A percentile compares a stretch with the other conserved stretches of the same genome.
Evolutionary conservation across 345 rosid species (phyloP).

Genomic region (Ceriops tagal): DNA sequence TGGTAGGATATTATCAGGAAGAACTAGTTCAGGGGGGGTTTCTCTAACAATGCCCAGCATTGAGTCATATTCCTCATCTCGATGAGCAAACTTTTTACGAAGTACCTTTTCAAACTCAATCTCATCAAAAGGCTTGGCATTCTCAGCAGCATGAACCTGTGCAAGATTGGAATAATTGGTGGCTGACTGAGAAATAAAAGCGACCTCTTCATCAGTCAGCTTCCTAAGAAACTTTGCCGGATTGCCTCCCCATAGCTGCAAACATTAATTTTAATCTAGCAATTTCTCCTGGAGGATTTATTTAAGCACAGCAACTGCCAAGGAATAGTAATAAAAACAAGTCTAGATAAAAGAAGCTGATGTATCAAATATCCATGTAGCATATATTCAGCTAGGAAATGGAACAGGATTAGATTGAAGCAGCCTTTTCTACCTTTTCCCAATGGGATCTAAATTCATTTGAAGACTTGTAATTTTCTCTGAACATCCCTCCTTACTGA

Average conservation of each 20-base stretch:
- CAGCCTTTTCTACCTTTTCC: background rate
- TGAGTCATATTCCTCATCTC: conserved; percentile 82
- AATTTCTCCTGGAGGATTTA: background rate
- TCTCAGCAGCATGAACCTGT: conserved; percentile 84
- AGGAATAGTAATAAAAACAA: background rate
- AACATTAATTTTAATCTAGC: background rate
- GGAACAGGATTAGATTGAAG: background rate
- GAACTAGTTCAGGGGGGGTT: conserved; percentile 74
- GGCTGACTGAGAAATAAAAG: conserved; percentile 73
- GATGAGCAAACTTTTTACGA: conserved; percentile 65
- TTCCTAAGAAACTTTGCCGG: conserved; percentile 92
- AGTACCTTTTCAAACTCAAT: conserved; percentile 89
- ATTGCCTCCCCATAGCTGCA: conserved; percentile 96
- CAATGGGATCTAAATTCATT: background rate
- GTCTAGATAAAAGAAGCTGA: background rate
- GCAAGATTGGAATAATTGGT: conserved; percentile 81
- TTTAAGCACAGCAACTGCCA: background rate
- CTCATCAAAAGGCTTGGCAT: conserved; percentile 70
- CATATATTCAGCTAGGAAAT: background rate
- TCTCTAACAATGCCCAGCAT: conserved; percentile 81
- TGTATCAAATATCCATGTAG: background rate
- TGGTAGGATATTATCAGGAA: conserved; percentile 59
- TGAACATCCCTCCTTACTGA: background rate
- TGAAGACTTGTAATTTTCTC: background rate
- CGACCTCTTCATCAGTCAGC: conserved; percentile 66